These are phyloP conservation scores for Xylariaceae sp. DNA, from an alignment of 2,329 filamentous ascomycete species.

Conservation along the genomic window DNA sequence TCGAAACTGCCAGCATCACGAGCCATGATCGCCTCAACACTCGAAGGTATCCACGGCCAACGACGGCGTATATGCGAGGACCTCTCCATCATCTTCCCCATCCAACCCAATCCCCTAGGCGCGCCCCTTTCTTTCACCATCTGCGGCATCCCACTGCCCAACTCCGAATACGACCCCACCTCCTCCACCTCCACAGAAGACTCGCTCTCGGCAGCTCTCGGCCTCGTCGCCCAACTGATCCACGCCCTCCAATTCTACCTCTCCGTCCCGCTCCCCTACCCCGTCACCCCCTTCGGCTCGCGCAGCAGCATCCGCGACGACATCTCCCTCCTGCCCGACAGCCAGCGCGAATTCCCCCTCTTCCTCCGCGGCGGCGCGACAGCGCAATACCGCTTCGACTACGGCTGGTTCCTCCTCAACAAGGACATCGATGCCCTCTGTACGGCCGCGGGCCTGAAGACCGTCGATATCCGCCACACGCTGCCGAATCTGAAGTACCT, in stretches of 20 bases:
- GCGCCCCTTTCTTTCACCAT: slow-evolving; percentile 77
- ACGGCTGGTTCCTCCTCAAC: slow-evolving; percentile 93
- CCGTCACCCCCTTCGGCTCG: slow-evolving; percentile 66
- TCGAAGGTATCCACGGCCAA: slow-evolving; percentile 73
- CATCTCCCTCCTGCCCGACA: slow-evolving; percentile 41
- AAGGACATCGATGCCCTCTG: slow-evolving; percentile 79
- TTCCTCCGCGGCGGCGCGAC: slow-evolving; percentile 60
- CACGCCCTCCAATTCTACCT: slow-evolving; percentile 78
- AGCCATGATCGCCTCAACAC: slow-evolving; percentile 50
- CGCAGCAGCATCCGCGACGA: slow-evolving; percentile 62
- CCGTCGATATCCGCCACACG: slow-evolving; percentile 87
- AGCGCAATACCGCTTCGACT: slow-evolving; percentile 87
- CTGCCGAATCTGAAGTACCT: slow-evolving; percentile 91
- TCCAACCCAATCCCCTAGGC: slow-evolving; percentile 55
- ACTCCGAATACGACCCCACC: slow-evolving; percentile 63
- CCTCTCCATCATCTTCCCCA: slow-evolving; percentile 71
- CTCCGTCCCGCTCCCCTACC: slow-evolving; percentile 71
- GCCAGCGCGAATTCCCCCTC: slow-evolving; percentile 70
- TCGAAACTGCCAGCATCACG: slow-evolving; percentile 54
- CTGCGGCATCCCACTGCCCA: slow-evolving; percentile 70
- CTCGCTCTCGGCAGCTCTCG: slow-evolving; percentile 72
- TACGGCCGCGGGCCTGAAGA: slow-evolving; percentile 62
- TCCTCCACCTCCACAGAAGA: slow-evolving; percentile 55
- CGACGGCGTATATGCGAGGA: slow-evolving; percentile 84
- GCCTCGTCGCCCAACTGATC: slow-evolving; percentile 71